A percentile compares a stretch with the other conserved stretches of the same genome.
phyloP scores from a whole-genome alignment of 2,329 filamentous ascomycete species.

The Corinectria fuckeliana region DNA sequence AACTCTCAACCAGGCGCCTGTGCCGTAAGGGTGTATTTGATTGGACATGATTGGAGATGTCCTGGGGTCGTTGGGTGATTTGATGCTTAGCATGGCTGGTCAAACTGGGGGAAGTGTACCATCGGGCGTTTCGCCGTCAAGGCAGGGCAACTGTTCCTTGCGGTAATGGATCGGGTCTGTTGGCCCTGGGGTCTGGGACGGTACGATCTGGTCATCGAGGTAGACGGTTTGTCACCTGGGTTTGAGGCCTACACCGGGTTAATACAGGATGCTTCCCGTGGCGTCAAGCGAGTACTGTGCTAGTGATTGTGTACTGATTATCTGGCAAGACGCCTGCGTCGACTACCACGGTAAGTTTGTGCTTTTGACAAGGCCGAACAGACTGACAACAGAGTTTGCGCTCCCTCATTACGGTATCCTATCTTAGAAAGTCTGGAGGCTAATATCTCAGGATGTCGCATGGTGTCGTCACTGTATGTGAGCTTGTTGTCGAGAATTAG shows the following conservation, averaged over 20 bases:
- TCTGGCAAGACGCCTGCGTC: background rate
- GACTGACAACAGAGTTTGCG: background rate
- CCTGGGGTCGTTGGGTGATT: constrained; percentile 11
- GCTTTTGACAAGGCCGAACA: background rate
- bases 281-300: constrained; percentile 8
- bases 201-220: constrained; percentile 40
- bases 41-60: constrained; percentile 18
- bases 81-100: constrained; percentile 24
- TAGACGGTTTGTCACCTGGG: constrained; percentile 35
- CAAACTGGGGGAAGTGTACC: constrained; percentile 30
- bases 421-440: background rate
- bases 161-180: constrained; percentile 41
- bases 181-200: constrained; percentile 39
- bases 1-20: constrained; percentile 44
- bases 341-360: background rate
- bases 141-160: constrained; percentile 40
- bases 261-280: constrained; percentile 39
- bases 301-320: constrained; percentile 1
- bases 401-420: background rate
- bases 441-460: background rate
- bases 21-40: constrained; percentile 32
- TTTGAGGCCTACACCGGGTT: constrained; percentile 32
- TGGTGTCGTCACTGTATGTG: background rate
- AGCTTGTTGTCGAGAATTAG: constrained; percentile 36
- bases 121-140: constrained; percentile 43